These are phyloP conservation scores for Poteriospumella lacustris DNA, from an alignment of 108 stramenopile species.

Conservation along the genomic window DNA sequence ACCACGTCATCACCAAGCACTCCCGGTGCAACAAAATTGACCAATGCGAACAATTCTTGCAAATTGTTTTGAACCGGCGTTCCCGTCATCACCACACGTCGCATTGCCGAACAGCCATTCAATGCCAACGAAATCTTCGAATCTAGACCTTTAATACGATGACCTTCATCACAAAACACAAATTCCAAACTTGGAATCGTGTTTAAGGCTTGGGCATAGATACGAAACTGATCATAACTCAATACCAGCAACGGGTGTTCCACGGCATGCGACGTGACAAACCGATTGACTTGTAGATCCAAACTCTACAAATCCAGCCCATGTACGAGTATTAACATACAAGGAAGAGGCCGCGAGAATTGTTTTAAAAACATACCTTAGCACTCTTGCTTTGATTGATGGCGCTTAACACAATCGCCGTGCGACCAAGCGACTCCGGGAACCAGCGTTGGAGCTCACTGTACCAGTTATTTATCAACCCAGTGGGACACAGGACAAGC, in stretches of 20 bases:
- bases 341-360: no score
- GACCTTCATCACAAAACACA: constrained; percentile 88
- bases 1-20: not conserved
- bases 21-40: constrained; percentile 19
- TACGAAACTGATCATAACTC: constrained; percentile 33
- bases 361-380: no score
- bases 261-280: not conserved
- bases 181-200: constrained; percentile 55
- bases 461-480: constrained; percentile 76
- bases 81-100: constrained; percentile 52
- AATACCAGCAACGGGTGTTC: constrained; percentile 23
- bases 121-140: not conserved
- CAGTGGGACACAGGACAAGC: constrained; percentile 77
- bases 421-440: not conserved
- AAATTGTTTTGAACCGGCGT: constrained; percentile 63
- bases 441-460: constrained; percentile 81
- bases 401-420: no score
- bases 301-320: no score
- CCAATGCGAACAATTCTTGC: constrained; percentile 12
- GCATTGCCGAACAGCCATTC: constrained; percentile 48
- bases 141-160: constrained; percentile 68
- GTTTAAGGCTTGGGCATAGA: constrained; percentile 47
- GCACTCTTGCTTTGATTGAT: no score
- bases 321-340: no score
- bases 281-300: not conserved